phyloP scores from a whole-genome alignment of 169 alveolate species.

The Plasmodium ovale region DNA sequence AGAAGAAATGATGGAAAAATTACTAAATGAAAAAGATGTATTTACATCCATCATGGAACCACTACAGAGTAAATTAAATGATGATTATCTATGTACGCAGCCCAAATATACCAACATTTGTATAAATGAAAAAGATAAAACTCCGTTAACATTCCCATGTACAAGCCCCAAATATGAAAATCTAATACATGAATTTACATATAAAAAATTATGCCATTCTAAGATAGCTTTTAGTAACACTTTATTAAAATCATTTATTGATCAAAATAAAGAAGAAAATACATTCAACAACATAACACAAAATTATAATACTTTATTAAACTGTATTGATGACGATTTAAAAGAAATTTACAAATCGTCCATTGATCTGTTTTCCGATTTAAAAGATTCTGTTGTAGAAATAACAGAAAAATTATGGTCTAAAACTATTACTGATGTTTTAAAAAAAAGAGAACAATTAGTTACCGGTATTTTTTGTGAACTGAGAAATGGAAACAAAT shows the following conservation, averaged over 20 bases:
- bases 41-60: conserved; percentile 54
- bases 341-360: conserved; percentile 32
- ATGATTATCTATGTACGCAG: conserved; percentile 30
- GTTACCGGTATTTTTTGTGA: conserved; percentile 65
- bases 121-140: conserved; percentile 51
- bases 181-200: conserved; percentile 45
- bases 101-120: conserved; percentile 49
- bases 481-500: conserved; percentile 51
- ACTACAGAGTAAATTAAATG: conserved; percentile 45
- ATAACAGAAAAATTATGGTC: conserved; percentile 54
- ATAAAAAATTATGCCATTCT: conserved; percentile 60
- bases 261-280: conserved; percentile 29
- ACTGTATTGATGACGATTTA: conserved; percentile 51
- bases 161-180: conserved; percentile 51
- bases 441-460: conserved; percentile 57
- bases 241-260: conserved; percentile 60
- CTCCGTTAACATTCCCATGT: conserved; percentile 44
- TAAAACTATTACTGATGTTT: conserved; percentile 44
- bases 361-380: conserved; percentile 27
- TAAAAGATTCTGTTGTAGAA: conserved; percentile 27
- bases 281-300: conserved; percentile 28
- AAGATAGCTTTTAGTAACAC: conserved; percentile 39
- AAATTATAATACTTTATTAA: conserved; percentile 32
- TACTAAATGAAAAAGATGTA: conserved; percentile 57
- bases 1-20: conserved; percentile 71